Base-by-base conservation (phyloP, 306 rosid genomes). In the Erythrophleum fordii region DNA sequence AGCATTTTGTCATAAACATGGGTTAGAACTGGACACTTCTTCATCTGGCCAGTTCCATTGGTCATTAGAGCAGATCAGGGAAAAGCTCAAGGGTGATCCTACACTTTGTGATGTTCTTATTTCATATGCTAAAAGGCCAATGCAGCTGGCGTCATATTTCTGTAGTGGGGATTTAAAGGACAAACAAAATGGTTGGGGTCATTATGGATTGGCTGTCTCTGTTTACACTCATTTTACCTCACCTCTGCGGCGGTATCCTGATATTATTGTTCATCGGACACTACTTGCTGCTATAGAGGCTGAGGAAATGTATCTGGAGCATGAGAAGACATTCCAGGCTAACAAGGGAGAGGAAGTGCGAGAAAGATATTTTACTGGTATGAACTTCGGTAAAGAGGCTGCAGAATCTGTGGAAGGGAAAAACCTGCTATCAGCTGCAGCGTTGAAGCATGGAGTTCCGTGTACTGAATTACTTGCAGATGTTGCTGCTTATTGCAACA, bases 191-290 rank as follows among this genome's bases (percentile, higher is more conserved):
- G 89, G 82, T 34, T 88, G 97, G 92, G 88, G 87, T 77, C 97
- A 93, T 83, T 95, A 93, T 75, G 92, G 93, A 14, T 86, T 95
- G 80, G 92, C 94, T 46, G 89, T 91, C 72, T 97, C 97, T 48
- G 51, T 83, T 29, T 95, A 95, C 86, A 93, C 98, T 69, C 99
- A 95, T 86, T 93, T 95, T 82, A 95, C 97, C 9, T 91, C 98
- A 34, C 98, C 98, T 60, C 73, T 95, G 69, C 97, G 96, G 8
- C 90, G 96, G 41, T 95, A 95, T 89, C 89, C 99, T n/a, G 99
- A 95, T 90, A 91, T 95, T 65, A 72, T 95, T 45, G 96, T 95
- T 66, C 99, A 95, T 75, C 93, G 99, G 72, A 88, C 82, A 12
- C 88, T 95, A 45, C 94, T 93, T 69, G 95, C 98, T 23, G 83